Evolutionary conservation across 805 yeast species (phyloP).

Genomic region (Clavispora asparagi): DNA sequence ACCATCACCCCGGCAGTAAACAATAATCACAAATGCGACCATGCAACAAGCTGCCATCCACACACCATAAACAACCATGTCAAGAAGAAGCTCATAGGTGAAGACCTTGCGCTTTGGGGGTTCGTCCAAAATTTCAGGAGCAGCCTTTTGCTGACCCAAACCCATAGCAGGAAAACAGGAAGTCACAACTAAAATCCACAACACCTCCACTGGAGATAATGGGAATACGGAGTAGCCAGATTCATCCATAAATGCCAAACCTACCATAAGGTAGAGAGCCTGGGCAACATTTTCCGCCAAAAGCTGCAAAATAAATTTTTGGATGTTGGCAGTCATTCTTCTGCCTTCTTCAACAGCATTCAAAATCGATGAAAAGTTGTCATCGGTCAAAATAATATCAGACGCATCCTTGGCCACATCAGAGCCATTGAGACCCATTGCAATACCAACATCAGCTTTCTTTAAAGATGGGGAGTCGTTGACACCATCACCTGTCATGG

Average conservation of each 20-base stretch:
- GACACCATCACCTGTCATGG: slow-evolving; percentile 64
- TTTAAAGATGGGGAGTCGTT: slow-evolving; percentile 25
- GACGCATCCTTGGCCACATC: slow-evolving; percentile 27
- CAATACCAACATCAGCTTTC: slow-evolving; percentile 26
- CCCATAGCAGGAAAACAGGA: slow-evolving; percentile 21
- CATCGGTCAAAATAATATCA: slow-evolving; percentile 24
- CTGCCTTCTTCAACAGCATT: slow-evolving; percentile 25
- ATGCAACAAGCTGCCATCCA: slow-evolving; percentile 40
- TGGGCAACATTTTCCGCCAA: slow-evolving; percentile 37
- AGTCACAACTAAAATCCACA: slow-evolving; percentile 18
- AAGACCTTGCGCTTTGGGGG: slow-evolving; percentile 36
- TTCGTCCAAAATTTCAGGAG: slow-evolving; percentile 32
- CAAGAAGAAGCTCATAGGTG: slow-evolving; percentile 37
- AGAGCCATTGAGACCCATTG: slow-evolving; percentile 26
- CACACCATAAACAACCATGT: slow-evolving; percentile 36
- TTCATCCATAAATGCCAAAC: slow-evolving; percentile 63
- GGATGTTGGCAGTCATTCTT: slow-evolving; percentile 18
- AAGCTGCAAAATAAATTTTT: slow-evolving; percentile 17
- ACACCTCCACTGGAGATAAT: slow-evolving; percentile 40
- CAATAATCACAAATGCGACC: slow-evolving; percentile 32
- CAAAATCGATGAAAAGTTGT: slow-evolving; percentile 23
- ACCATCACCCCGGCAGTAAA: slow-evolving; percentile 36
- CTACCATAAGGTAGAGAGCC: slow-evolving; percentile 63
- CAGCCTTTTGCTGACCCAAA: slow-evolving; percentile 32
- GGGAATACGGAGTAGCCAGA: slow-evolving; percentile 74